phyloP scores from a whole-genome alignment of 441 rosid species.

The Gossypium lobatum region DNA sequence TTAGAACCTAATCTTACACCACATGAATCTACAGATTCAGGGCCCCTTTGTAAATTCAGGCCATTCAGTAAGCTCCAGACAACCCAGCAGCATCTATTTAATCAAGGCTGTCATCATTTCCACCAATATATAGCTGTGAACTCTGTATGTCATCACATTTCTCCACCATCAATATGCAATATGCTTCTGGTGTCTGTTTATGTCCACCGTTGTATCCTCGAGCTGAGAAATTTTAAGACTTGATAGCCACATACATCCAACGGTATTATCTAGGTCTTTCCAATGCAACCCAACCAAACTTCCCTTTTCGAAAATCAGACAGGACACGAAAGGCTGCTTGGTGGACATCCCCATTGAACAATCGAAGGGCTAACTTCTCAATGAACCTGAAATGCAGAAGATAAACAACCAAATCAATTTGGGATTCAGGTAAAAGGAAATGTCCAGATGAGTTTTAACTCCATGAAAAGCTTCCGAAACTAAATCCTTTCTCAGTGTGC shows the following conservation, averaged over 20 bases:
- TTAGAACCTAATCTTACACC: background rate
- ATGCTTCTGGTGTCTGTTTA: conserved; percentile 4
- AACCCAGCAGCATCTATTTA: background rate
- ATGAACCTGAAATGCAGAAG: conserved; percentile 51
- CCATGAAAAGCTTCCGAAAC: background rate
- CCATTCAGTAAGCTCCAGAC: background rate
- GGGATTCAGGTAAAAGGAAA: background rate
- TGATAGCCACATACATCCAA: background rate
- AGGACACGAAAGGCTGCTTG: conserved; percentile 64
- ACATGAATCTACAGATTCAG: background rate
- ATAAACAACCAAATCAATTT: conserved; percentile 13
- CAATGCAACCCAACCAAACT: conserved; percentile 66
- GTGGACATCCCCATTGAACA: conserved; percentile 70
- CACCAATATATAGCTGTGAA: background rate
- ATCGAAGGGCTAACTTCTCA: conserved; percentile 55
- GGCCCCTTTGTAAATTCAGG: background rate
- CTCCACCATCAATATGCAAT: background rate
- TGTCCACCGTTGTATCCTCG: background rate
- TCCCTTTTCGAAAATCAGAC: conserved; percentile 79
- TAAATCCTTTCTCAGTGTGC: background rate
- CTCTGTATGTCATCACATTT: background rate
- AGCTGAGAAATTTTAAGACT: background rate
- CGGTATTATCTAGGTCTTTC: conserved; percentile 59
- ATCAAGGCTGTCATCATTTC: background rate
- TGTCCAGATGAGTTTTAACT: background rate